Conservation (phyloP, 164 flowering plant genomes). For the Vitis labrusca region DNA sequence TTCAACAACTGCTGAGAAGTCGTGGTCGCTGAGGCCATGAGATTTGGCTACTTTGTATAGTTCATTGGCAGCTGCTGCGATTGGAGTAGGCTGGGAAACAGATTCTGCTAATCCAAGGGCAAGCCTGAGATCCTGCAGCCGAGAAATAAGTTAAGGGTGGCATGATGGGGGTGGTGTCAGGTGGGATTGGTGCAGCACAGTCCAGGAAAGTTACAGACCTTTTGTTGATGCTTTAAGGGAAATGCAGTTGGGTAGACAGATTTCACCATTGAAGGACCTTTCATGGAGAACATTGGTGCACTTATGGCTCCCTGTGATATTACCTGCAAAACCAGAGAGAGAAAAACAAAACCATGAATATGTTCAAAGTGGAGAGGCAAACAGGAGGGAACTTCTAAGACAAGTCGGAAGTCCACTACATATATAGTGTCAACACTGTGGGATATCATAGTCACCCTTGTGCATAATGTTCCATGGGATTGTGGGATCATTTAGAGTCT, state of each 20-base stretch:
- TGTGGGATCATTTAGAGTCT: too few species aligned
- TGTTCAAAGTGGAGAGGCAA: neutral
- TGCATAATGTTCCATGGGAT: too few species aligned
- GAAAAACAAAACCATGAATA: neutral
- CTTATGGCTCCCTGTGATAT: constrained; percentile 91
- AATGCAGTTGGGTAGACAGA: constrained; percentile 85
- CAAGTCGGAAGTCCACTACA: too few species aligned
- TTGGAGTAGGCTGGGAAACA: constrained; percentile 81
- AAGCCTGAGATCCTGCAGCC: constrained; percentile 73
- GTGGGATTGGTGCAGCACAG: neutral
- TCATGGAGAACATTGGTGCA: constrained; percentile 87
- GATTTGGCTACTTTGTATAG: constrained; percentile 88
- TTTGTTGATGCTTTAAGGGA: constrained; percentile 94
- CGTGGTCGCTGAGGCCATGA: constrained; percentile 72
- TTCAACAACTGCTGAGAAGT: constrained; percentile 92
- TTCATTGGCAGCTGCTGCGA: constrained; percentile 95
- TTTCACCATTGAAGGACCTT: constrained; percentile 90
- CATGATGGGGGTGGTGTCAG: too few species aligned
- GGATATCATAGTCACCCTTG: too few species aligned
- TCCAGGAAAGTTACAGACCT: constrained; percentile 44
- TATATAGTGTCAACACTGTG: too few species aligned
- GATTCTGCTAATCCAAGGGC: constrained; percentile 72
- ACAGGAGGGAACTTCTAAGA: too few species aligned
- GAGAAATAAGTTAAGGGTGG: too few species aligned
- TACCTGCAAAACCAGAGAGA: constrained; percentile 45